These are phyloP conservation scores for Cytauxzoon felis DNA, from an alignment of 169 alveolate species.

Conservation along the genomic window DNA sequence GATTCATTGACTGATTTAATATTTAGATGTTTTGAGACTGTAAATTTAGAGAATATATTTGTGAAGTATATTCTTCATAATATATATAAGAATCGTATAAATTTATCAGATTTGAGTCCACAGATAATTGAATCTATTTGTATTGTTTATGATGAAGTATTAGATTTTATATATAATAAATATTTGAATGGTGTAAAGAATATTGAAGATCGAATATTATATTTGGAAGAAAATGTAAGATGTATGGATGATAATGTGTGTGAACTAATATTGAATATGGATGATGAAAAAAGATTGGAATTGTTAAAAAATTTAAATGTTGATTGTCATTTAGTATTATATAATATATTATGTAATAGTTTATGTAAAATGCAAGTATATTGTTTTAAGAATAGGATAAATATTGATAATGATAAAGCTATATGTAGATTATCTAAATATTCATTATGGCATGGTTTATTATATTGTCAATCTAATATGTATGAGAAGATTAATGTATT, in stretches of 20 bases:
- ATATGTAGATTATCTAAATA: constrained; percentile 38
- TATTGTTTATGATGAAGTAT: constrained; percentile 19
- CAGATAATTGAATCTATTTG: constrained; percentile 36
- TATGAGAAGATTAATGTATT: constrained; percentile 21
- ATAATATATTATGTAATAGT: constrained; percentile 38
- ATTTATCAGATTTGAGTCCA: constrained; percentile 22
- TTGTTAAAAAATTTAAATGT: neutral
- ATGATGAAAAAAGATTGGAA: neutral
- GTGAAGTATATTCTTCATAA: constrained; percentile 48
- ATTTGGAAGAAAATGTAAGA: neutral
- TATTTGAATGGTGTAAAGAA: neutral
- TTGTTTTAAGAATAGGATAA: constrained; percentile 33
- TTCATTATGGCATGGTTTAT: constrained; percentile 38
- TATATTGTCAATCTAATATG: constrained; percentile 35
- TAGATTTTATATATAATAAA: constrained; percentile 10
- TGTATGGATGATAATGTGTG: neutral
- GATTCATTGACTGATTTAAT: constrained; percentile 45
- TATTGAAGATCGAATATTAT: constrained; percentile 25
- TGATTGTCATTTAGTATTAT: constrained; percentile 4
- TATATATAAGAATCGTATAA: constrained; percentile 13
- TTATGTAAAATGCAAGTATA: constrained; percentile 18
- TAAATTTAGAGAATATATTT: constrained; percentile 24
- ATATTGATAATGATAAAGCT: constrained; percentile 29
- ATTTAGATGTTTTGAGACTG: constrained; percentile 45
- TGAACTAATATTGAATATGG: neutral